phyloP scores from a whole-genome alignment of 768 basidiomycete species.

The Calocera viscosa region DNA sequence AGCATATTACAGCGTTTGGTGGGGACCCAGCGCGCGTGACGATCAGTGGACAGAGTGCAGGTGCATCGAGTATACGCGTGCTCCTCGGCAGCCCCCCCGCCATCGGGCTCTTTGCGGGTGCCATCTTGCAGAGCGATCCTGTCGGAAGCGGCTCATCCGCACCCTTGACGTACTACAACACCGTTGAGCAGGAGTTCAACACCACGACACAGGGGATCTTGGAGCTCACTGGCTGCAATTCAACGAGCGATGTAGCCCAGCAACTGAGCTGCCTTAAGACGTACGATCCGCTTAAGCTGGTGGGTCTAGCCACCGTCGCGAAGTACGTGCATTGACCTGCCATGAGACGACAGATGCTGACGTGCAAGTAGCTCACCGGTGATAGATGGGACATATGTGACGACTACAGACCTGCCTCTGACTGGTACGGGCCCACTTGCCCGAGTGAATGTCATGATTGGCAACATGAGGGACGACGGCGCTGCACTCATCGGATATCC shows the following conservation, averaged over 20 bases:
- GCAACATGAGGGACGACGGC: constrained; percentile 42
- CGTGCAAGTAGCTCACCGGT: constrained; percentile 19
- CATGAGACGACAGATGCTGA: neutral
- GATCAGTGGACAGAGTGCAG: constrained; percentile 45
- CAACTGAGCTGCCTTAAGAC: constrained; percentile 31
- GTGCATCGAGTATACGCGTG: constrained; percentile 34
- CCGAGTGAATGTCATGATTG: constrained; percentile 37
- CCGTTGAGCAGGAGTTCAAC: constrained; percentile 31
- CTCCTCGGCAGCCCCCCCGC: constrained; percentile 26
- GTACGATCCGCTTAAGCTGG: constrained; percentile 29
- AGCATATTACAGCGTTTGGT: constrained; percentile 45
- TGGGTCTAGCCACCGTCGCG: constrained; percentile 27
- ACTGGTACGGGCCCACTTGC: constrained; percentile 32
- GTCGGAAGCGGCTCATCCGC: constrained; percentile 38
- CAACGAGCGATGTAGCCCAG: constrained; percentile 16
- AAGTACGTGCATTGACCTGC: constrained; percentile 21
- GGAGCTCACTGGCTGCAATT: constrained; percentile 33
- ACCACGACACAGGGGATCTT: constrained; percentile 29
- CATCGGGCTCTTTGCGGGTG: constrained; percentile 32
- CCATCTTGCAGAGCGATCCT: constrained; percentile 37
- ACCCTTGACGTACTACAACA: constrained; percentile 40
- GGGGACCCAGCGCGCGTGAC: constrained; percentile 43
- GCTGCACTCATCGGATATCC: constrained; percentile 36
- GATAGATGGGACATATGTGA: constrained; percentile 38
- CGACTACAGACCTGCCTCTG: constrained; percentile 30